Base-by-base conservation (phyloP, 768 basidiomycete genomes). In the Kwoniella dejecticola region DNA sequence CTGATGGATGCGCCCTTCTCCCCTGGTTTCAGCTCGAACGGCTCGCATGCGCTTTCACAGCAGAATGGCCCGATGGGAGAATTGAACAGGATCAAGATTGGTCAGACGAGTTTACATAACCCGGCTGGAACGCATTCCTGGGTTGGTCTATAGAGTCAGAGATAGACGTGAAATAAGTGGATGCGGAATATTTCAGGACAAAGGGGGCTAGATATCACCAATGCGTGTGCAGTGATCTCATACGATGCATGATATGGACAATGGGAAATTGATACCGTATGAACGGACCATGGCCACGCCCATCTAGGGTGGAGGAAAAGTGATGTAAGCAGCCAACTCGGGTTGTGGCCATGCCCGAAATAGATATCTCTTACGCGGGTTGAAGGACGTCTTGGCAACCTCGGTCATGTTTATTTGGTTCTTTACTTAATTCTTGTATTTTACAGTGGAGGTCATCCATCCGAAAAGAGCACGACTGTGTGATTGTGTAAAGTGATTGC, bases 61-160 rank as follows among this genome's bases (percentile, higher is more conserved):
- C 24, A 19, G n/a, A 21, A 46, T 17, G 54, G 61, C 30, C 26
- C 58, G 19, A 29, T n/a, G 19, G 62, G 54, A 5, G 75, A 64
- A 15, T 62, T 68, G 17, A 66, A 60, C 13, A 64, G 79, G 40
- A 63, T 98, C 49, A 97, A 98, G 79, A 94, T 99, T 75, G 91
- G 94, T 4, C 93, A 97, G 80, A 94, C 92, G 30, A 85, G 85
- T 66, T 78, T 99, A 75, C 95, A 96, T 72, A 99, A 98, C 79
- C 86, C 93, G 0, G 85, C 86, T 1, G 95, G 95, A 2, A 83
- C 89, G 47, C 89, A 90, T 71, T 93, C 90, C 71, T 98, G 90
- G 90, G 93, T 96, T 59, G 95, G 95, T 19, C 80, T 94, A 41
- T 88, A 79, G 44, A 5, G 24, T 4, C 8, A 13, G 17, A 27